Base-by-base conservation (phyloP, 257 asterid species). In the Solanum medicagineum region DNA sequence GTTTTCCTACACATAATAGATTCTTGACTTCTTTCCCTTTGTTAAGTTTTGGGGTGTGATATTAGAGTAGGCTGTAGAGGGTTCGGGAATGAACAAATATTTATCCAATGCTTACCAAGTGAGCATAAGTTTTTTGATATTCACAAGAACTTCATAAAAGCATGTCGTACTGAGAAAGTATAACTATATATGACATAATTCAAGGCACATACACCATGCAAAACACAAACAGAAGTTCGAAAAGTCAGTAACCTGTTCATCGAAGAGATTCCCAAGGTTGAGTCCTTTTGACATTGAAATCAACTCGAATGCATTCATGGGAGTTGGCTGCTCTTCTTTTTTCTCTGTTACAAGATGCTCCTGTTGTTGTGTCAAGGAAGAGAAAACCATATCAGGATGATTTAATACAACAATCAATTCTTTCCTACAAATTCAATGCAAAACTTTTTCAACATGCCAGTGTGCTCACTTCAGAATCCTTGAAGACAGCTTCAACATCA, bases 231-330 rank as follows among this genome's bases (percentile, higher is more conserved):
- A 51, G 47, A 51, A 51, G 24, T 77, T 51, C 81, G 26, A 54
- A 62, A 74, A 32, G 85, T 57, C 53, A 17, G 83, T 22, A 56
- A 95, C 99, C 98, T 93, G 93, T 87, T 94, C 94, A 55, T 87
- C 97, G 51, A 96, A 93, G 55, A 96, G 94, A 86, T 94, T 94
- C 89, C 90, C 98, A 26, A 96, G 97, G 88, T 96, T 93, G 87
- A 96, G 94, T 68, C 99, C 99, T 88, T 86, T 93, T 5, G 99
- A 96, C 99, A 96, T 93, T 80, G 99, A 94, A 85, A 96, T 96
- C 86, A 96, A 90, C 92, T 96, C 99, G 75, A 96, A 96, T 83
- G 99, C 99, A 49, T 96, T 96, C 98, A 96, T 94, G 83, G 99
- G 91, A 49, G 87, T 90, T 5, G 99, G 99, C 88, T 93, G 89